Conservation (phyloP, 169 alveolate species). For the Plasmodium gonderi region DNA sequence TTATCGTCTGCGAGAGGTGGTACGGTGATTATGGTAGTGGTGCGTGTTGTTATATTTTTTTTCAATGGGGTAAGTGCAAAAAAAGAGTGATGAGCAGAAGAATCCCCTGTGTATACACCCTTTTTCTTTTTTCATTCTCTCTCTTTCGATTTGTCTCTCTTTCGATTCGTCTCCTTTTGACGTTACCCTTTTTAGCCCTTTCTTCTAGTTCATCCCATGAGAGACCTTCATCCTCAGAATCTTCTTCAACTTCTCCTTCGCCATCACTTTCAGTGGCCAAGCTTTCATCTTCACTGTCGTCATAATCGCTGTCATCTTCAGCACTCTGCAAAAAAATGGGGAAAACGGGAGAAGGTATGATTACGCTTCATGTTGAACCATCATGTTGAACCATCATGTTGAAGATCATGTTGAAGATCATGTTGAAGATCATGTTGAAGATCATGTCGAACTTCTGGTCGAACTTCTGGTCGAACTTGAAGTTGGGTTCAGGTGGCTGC, state of each 20-base stretch:
- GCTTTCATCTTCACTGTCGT: constrained; percentile 82
- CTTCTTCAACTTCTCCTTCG: constrained; percentile 88
- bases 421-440: no score
- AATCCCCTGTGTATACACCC: neutral
- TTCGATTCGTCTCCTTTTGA: no score
- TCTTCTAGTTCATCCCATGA: constrained; percentile 92
- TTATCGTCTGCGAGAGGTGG: constrained; percentile 37
- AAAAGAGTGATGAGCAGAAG: neutral
- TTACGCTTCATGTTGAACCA: no score
- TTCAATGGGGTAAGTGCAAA: neutral
- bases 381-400: no score
- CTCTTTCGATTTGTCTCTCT: no score
- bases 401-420: no score
- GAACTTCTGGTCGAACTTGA: no score
- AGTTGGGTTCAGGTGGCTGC: no score
- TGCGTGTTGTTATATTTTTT: no score
- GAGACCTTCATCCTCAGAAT: constrained; percentile 89
- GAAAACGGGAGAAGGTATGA: neutral
- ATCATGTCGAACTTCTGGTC: no score
- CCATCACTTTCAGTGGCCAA: constrained; percentile 89
- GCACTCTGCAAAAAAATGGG: constrained; percentile 22
- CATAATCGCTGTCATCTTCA: constrained; percentile 83
- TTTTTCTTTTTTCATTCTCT: no score
- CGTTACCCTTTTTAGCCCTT: constrained; percentile 75
- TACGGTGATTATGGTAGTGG: no score